Base-by-base conservation (phyloP, 2,329 filamentous ascomycete species). In the Aureobasidium melanogenum region DNA sequence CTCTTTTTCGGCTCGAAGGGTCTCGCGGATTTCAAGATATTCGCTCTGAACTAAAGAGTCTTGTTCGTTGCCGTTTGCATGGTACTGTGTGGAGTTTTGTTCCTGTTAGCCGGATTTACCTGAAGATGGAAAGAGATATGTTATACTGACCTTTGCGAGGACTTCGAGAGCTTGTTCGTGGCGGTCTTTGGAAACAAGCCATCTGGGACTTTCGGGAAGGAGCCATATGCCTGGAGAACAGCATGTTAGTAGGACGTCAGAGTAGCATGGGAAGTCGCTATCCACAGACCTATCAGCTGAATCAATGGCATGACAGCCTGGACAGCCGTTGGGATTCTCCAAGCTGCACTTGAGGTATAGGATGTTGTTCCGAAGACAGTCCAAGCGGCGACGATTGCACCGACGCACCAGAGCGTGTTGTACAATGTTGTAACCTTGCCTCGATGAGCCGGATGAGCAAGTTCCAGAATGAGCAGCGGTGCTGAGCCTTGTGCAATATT, bases 131-230 rank as follows among this genome's bases (percentile, higher is more conserved):
- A 12, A 41, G n/a, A 4, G 2, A 3, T 41, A 5, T 41, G 9
- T 7, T 1, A 41, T 41, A 41, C 39, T 41, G 9, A 24, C 39
- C 14, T 84, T 82, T 58, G 80, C 78, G 7, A 88, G 77, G 15
- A 85, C 80, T 2, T 76, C 71, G 12, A 87, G 76, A 5, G 86
- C 86, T 66, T 88, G 80, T 15, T 85, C 82, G 63, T 82, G 77
- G 36, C 81, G 80, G 66, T 86, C 85, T 72, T 85, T 85, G 67
- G 80, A 78, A 66, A 87, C 78, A 15, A 88, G 80, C 75, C 80
- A 89, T 64, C 86, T 80, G 0, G 86, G 86, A 0, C 82, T 85
- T 72, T 89, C 86, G 5, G 86, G 86, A n/a, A 88, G 72, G 30
- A 72, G 70, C 62, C 82, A 88, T 71, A 89, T 84, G 67, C 85